Evolutionary conservation across 257 asterid genomes (phyloP).

Genomic region (Capsicum baccatum): DNA sequence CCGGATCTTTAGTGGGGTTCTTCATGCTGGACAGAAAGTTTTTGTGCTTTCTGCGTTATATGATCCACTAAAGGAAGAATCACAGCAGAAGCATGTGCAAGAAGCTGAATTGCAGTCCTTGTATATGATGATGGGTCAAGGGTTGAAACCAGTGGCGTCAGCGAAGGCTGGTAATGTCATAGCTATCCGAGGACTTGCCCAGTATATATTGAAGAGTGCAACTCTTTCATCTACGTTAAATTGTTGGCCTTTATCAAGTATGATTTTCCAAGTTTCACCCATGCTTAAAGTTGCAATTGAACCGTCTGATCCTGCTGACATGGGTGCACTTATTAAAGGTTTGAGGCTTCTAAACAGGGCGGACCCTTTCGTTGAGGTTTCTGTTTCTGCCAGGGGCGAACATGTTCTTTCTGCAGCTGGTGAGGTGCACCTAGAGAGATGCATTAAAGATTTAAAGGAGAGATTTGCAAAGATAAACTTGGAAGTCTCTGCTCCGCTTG

Average conservation of each 20-base stretch:
- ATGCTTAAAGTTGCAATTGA: slow-evolving; percentile 93
- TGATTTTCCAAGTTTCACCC: slow-evolving; percentile 93
- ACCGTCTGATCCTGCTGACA: slow-evolving; percentile 94
- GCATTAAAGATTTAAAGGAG: slow-evolving; percentile 85
- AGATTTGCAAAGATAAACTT: slow-evolving; percentile 85
- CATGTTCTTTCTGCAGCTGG: slow-evolving; percentile 98
- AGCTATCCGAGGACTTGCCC: slow-evolving; percentile 94
- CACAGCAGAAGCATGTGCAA: slow-evolving; percentile 80
- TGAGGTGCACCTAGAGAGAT: slow-evolving; percentile 95
- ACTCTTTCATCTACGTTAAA: slow-evolving; percentile 80
- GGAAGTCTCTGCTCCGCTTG: slow-evolving; percentile 92
- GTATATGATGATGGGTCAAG: slow-evolving; percentile 96
- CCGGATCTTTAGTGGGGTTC: slow-evolving; percentile 89
- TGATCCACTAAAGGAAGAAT: slow-evolving; percentile 74
- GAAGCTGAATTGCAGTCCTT: slow-evolving; percentile 76
- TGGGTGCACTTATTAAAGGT: slow-evolving; percentile 81
- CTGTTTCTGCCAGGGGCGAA: slow-evolving; percentile 89
- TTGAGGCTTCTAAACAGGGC: slow-evolving; percentile 86
- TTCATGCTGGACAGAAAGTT: slow-evolving; percentile 68
- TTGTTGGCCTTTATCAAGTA: slow-evolving; percentile 95
- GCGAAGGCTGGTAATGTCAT: slow-evolving; percentile 84
- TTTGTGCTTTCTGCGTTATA: slow-evolving; percentile 85
- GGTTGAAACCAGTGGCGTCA: slow-evolving; percentile 74
- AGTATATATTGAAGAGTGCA: slow-evolving; percentile 86
- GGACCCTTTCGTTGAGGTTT: slow-evolving; percentile 92